These are phyloP conservation scores for Pinus tabuliformis DNA, from an alignment of 75 land plant genomes.

Conservation along the genomic window DNA sequence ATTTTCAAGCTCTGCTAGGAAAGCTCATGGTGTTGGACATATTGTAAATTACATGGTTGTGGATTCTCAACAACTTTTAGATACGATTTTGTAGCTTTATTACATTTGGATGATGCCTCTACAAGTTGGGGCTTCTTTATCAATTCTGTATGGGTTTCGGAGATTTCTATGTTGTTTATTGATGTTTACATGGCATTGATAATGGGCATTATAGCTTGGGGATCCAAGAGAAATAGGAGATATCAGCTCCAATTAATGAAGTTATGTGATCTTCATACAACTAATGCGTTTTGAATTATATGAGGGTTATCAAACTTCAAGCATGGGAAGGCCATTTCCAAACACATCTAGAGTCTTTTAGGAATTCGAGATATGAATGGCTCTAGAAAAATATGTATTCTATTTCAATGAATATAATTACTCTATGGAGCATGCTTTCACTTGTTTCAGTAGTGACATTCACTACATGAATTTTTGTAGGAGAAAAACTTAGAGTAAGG, in stretches of 20 bases:
- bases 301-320: too few relatives aligned
- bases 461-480: too few relatives aligned
- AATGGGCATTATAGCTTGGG: conserved; percentile 37
- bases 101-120: conserved; percentile 83
- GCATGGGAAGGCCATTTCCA: too few relatives aligned
- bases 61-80: conserved; percentile 91
- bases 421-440: too few relatives aligned
- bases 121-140: conserved; percentile 63
- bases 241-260: conserved; percentile 57
- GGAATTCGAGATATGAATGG: too few relatives aligned
- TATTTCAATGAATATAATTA: too few relatives aligned
- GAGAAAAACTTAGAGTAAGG: too few relatives aligned
- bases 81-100: conserved; percentile 81
- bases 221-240: conserved; percentile 37
- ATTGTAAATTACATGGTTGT: conserved; percentile 97
- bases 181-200: conserved; percentile 32
- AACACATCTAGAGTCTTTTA: too few relatives aligned
- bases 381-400: too few relatives aligned
- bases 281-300: conserved; percentile 29
- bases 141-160: conserved; percentile 61
- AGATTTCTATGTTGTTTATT: conserved; percentile 55
- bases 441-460: too few relatives aligned
- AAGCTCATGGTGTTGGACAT: conserved; percentile 88
- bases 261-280: conserved; percentile 68
- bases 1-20: conserved; percentile 74